phyloP scores from a whole-genome alignment of 2,329 filamentous ascomycete genomes.

The Alternaria hordeiaustralica region DNA sequence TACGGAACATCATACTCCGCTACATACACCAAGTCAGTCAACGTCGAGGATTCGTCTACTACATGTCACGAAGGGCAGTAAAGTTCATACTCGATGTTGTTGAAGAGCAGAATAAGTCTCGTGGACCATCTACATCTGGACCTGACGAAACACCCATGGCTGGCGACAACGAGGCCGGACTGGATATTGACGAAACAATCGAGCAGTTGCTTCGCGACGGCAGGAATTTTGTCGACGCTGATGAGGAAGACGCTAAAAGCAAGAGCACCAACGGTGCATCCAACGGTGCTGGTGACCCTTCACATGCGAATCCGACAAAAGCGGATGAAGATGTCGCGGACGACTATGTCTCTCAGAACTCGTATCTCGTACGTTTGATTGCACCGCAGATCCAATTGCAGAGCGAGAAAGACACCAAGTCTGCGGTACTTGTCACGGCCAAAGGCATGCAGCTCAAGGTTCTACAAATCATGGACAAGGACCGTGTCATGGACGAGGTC shows the following conservation, averaged over 20 bases:
- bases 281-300: conserved; percentile 10
- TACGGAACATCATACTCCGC: conserved; percentile 93
- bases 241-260: conserved; percentile 58
- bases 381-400: conserved; percentile 98
- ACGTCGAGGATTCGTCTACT: conserved; percentile 94
- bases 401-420: conserved; percentile 96
- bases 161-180: conserved; percentile 63
- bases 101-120: conserved; percentile 82
- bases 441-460: conserved; percentile 99
- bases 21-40: conserved; percentile 98
- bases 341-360: conserved; percentile 89
- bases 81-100: conserved; percentile 99
- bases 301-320: conserved; percentile 25
- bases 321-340: conserved; percentile 71
- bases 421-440: conserved; percentile 93
- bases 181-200: conserved; percentile 82
- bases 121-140: conserved; percentile 37
- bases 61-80: conserved; percentile 91
- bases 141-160: conserved; percentile 42
- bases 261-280: neutral
- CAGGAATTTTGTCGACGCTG: conserved; percentile 78
- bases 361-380: conserved; percentile 92
- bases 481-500: conserved; percentile 87
- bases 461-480: conserved; percentile 97
- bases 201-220: conserved; percentile 84